These are phyloP conservation scores for Populus hybrid DNA, from an alignment of 441 rosid genomes.

Conservation along the genomic window DNA sequence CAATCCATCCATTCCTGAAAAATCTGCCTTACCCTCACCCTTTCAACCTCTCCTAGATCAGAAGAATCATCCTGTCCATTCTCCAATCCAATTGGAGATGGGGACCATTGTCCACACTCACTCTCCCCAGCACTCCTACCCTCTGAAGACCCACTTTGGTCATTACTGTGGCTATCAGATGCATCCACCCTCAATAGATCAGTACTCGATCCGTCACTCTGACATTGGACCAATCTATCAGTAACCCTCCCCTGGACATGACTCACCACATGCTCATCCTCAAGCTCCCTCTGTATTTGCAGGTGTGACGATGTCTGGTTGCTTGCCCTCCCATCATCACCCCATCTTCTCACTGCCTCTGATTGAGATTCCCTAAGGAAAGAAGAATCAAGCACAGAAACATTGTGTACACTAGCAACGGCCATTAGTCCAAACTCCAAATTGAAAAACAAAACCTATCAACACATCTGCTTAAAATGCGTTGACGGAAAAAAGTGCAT, in stretches of 20 bases:
- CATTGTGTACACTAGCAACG: constrained; percentile 74
- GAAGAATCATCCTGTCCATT: constrained; percentile 55
- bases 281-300: constrained; percentile 90
- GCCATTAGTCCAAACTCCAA: constrained; percentile 51
- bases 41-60: constrained; percentile 67
- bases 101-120: constrained; percentile 56
- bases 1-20: constrained; percentile 79
- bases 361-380: constrained; percentile 66
- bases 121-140: constrained; percentile 44
- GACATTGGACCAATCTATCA: constrained; percentile 43
- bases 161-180: constrained; percentile 39
- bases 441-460: constrained; percentile 24
- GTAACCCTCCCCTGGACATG: constrained; percentile 47
- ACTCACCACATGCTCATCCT: constrained; percentile 76
- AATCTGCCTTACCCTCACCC: constrained; percentile 83
- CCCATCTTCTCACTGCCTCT: constrained; percentile 43
- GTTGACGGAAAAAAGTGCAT: constrained; percentile 18
- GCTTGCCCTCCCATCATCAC: constrained; percentile 51
- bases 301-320: constrained; percentile 72
- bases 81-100: constrained; percentile 44
- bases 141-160: constrained; percentile 39
- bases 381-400: constrained; percentile 68
- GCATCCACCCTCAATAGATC: constrained; percentile 34
- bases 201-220: constrained; percentile 37
- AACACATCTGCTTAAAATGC: constrained; percentile 41